Base-by-base conservation (phyloP, 805 yeast genomes). In the Candida ipomoeae region DNA sequence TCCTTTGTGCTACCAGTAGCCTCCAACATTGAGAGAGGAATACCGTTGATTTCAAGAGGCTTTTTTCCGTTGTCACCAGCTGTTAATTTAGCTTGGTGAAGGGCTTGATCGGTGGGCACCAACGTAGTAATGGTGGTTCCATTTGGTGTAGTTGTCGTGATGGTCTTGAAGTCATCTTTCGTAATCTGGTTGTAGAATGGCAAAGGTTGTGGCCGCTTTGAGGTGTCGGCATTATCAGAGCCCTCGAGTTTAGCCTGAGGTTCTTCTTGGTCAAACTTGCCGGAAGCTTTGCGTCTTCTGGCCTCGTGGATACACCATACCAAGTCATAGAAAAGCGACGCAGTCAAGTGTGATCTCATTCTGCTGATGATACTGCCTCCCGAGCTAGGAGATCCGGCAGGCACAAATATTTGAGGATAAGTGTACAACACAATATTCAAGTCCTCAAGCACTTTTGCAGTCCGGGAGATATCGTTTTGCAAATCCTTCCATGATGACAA, bases 261-360 rank as follows among this genome's bases (percentile, higher is more conserved):
- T 31, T 48, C 33, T 38, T 37, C 18, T 31, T 58, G 50, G 3
- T 62, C 61, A 29, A 59, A 60, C 46, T 68, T 70, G 39, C 66
- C 72, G 6, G 68, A 65, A 35, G 67, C 63, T 31, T 74, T 71
- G 48, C 96, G 73, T 63, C 97, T 75, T 64, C 96, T 77, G 0
- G 96, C 97, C 62, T 91, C 97, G 67, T 91, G 97, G 44, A 91
- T 85, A 65, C 96, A 87, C 90, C 96, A 90, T 11, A 91, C 92
- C 47, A 91, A 74, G 66, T 91, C 97, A 63, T 91, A 91, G 60
- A 91, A 91, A 47, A 91, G 68, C 0, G 97, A 89, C 1, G 94
- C 96, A 0, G 97, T 87, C 58, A 91, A 74, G 67, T 91, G 97
- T 0, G 96, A 88, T 61, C 97, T 78, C 95, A 91, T 91, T 51